A percentile compares a stretch with the other conserved stretches of the same genome.
phyloP scores from a whole-genome alignment of 2,329 filamentous ascomycete genomes.

The Huntiella abstrusa region DNA sequence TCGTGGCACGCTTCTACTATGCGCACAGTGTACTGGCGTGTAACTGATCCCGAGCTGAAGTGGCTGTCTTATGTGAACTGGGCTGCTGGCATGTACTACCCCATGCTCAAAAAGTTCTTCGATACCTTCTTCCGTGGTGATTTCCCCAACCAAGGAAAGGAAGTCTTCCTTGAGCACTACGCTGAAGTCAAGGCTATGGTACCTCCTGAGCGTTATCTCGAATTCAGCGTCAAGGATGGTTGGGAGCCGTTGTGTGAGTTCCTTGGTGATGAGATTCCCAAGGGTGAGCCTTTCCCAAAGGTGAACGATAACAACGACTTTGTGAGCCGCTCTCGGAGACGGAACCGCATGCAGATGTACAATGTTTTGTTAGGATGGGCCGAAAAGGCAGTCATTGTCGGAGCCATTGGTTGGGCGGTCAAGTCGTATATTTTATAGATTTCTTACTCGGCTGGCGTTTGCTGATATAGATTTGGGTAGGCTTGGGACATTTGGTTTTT shows the following conservation, averaged over 20 bases:
- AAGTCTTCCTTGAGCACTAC: slow-evolving; percentile 31
- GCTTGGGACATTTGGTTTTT: too few relatives aligned
- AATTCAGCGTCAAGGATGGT: slow-evolving; percentile 20
- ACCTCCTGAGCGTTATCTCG: slow-evolving; percentile 15
- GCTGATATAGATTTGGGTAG: too few relatives aligned
- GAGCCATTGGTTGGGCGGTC: slow-evolving; percentile 1
- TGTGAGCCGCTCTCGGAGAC: slow-evolving; percentile 17
- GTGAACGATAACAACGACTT: slow-evolving; percentile 21
- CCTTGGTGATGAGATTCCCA: slow-evolving; percentile 19
- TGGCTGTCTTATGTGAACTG: slow-evolving; percentile 24
- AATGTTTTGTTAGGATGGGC: slow-evolving; percentile 17
- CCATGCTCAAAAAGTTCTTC: slow-evolving; percentile 53
- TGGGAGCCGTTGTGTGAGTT: slow-evolving; percentile 23
- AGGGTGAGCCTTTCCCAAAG: slow-evolving; percentile 19
- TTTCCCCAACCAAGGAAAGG: slow-evolving; percentile 45
- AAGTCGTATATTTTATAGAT: background rate
- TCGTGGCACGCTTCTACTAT: slow-evolving; percentile 43
- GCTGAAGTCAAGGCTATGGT: slow-evolving; percentile 18
- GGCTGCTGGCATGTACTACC: slow-evolving; percentile 37
- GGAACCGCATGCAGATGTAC: slow-evolving; percentile 20
- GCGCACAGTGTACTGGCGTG: slow-evolving; percentile 34
- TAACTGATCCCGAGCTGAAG: slow-evolving; percentile 27
- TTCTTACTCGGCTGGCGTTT: background rate
- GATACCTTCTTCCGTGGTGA: slow-evolving; percentile 49
- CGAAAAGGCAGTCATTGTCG: background rate